phyloP scores from a whole-genome alignment of 2,329 filamentous ascomycete genomes.

The Neonectria punicea region DNA sequence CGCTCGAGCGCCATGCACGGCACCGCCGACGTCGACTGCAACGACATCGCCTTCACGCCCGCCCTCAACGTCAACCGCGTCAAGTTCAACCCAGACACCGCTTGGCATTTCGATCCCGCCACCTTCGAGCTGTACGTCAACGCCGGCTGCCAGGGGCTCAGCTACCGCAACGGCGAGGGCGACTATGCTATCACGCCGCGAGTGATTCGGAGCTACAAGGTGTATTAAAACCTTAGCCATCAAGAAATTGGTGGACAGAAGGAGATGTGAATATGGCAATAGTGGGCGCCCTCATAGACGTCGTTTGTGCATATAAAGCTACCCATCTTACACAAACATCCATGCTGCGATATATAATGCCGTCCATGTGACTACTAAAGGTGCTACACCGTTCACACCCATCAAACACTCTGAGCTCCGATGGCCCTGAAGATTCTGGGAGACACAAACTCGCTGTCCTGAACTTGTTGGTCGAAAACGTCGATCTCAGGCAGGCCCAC shows the following conservation, averaged over 20 bases:
- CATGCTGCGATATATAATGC: background rate
- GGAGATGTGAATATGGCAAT: background rate
- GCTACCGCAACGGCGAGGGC: conserved; percentile 4
- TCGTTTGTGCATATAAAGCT: background rate
- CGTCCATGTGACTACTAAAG: background rate
- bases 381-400: background rate
- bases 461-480: background rate
- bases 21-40: conserved; percentile 5
- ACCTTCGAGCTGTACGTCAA: conserved; percentile 16
- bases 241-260: background rate
- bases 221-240: background rate
- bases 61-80: conserved; percentile 11
- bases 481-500: background rate
- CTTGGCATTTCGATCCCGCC: conserved; percentile 4
- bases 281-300: background rate
- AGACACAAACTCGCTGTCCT: background rate
- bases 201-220: conserved; percentile 18
- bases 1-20: conserved; percentile 15
- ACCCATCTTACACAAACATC: background rate
- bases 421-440: background rate
- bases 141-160: conserved; percentile 7
- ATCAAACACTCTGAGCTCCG: background rate
- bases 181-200: conserved; percentile 15
- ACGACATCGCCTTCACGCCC: conserved; percentile 4
- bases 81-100: conserved; percentile 16